Evolutionary conservation across 768 basidiomycete species (phyloP), one percentile per base, ranked within the genome.

Genomic region (Hortiboletus flavorubellus): DNA sequence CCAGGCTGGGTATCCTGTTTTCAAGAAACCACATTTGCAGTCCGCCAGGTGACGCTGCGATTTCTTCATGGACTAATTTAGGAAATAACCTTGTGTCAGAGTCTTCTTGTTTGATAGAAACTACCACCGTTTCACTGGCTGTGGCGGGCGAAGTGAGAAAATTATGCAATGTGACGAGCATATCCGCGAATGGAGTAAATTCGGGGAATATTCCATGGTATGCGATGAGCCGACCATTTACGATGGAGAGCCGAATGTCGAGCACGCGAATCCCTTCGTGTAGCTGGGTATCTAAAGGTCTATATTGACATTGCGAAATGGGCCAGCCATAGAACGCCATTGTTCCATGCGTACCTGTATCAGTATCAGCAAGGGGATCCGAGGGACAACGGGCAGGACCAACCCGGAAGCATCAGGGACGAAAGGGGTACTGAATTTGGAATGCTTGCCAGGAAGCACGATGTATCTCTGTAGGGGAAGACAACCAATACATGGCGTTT

Each of bases 31-130:
- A 96, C 80, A 91, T 83, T 21, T 73, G 76, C 41, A 73, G 57
- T 16, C 76, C 73, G 2, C 79, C 72, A 6, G 83, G 80, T 3
- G 83, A 80, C 41, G 64, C 64, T 23, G 71, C 67, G 26, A 96
- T 87, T 51, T 85, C 88, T 40, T 82, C 73, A 35, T 79, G 81
- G 9, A 94, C 87, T 10, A 85, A 70, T 31, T 69, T 61, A 2
- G 89, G 89, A 69, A 95, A 93, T 7, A 73, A 53, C 1, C 69
- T 60, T 0, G 75, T 66, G 4, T 81, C 73, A 0, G 78, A 77
- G 60, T 91, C 87, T 68, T 98, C 94, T 66, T 95, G 89, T 70
- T 96, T 95, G 66, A 98, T 80, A 15, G 87, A 93, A 75, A 95
- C 84, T 30, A 97, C 80, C 35, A 97, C 68, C 0, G 89, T 89